A percentile compares a stretch with the other conserved stretches of the same genome.
Evolutionary conservation across 805 yeast genomes (phyloP).

Genomic region (Candida morakotiae): DNA sequence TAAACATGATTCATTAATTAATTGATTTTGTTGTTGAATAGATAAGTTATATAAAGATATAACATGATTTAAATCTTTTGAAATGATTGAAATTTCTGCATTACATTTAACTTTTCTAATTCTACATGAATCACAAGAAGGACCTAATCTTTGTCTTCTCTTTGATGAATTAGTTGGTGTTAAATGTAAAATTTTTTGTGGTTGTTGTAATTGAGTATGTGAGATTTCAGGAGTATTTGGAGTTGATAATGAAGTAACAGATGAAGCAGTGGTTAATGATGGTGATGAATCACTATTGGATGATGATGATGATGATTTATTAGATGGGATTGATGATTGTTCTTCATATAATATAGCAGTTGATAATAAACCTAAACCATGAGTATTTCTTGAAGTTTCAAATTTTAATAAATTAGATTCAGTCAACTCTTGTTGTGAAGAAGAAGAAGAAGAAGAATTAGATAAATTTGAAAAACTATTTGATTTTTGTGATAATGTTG

Average conservation of each 20-base stretch:
- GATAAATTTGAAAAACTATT: not conserved
- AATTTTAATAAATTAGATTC: constrained; percentile 9
- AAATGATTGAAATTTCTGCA: constrained; percentile 51
- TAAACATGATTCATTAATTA: not conserved
- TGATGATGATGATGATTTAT: not conserved
- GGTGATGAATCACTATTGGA: constrained; percentile 5
- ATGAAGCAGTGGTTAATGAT: constrained; percentile 8
- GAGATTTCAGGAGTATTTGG: constrained; percentile 4
- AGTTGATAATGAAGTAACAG: constrained; percentile 8
- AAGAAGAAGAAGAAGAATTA: constrained; percentile 1
- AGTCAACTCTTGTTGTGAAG: constrained; percentile 4
- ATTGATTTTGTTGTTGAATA: not conserved
- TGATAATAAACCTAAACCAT: constrained; percentile 10
- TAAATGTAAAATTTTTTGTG: not conserved
- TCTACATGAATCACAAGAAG: constrained; percentile 71
- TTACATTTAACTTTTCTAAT: constrained; percentile 69
- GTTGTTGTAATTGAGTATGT: not conserved
- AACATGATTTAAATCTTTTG: constrained; percentile 9
- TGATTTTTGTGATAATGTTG: constrained; percentile 1
- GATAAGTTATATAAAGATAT: not conserved
- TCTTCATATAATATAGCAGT: constrained; percentile 7
- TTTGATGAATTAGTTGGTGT: constrained; percentile 12
- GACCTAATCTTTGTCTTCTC: constrained; percentile 66
- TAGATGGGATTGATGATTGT: not conserved
- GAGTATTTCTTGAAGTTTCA: constrained; percentile 6